Conservation (phyloP, 1,284 basidiomycete species). For the Marasmius oreades region DNA sequence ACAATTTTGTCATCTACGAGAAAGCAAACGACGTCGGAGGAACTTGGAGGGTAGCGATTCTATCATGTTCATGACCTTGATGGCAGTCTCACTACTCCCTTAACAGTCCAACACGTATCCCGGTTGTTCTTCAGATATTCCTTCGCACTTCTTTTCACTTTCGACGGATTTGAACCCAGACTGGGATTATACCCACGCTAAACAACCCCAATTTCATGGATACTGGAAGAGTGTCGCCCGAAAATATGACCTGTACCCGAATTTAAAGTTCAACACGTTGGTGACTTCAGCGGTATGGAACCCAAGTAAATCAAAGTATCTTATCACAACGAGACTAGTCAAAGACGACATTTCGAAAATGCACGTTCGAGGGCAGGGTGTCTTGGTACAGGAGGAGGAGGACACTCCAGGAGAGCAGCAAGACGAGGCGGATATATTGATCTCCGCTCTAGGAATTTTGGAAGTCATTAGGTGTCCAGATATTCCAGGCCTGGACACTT, state of each 20-base stretch:
- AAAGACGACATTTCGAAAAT: neutral
- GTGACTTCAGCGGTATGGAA: slow-evolving; percentile 42
- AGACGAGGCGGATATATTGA: slow-evolving; percentile 32
- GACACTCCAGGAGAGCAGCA: slow-evolving; percentile 20
- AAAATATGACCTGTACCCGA: slow-evolving; percentile 27
- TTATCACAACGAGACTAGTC: slow-evolving; percentile 26
- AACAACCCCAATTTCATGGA: slow-evolving; percentile 28
- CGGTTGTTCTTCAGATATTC: slow-evolving; percentile 31
- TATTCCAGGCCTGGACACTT: slow-evolving; percentile 36
- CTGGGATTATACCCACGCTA: slow-evolving; percentile 29
- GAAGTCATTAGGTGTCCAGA: slow-evolving; percentile 34
- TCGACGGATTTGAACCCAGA: slow-evolving; percentile 35
- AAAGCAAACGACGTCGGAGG: slow-evolving; percentile 31
- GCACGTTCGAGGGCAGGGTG: neutral
- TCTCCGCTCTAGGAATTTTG: slow-evolving; percentile 43
- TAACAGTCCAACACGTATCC: slow-evolving; percentile 31
- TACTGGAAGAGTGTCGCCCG: slow-evolving; percentile 32
- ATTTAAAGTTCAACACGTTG: slow-evolving; percentile 28
- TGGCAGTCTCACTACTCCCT: neutral
- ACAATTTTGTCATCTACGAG: slow-evolving; percentile 34
- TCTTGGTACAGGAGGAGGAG: neutral
- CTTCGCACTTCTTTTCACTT: slow-evolving; percentile 32
- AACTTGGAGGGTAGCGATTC: slow-evolving; percentile 32
- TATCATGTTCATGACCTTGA: neutral
- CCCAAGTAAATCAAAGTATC: slow-evolving; percentile 26